phyloP scores from a whole-genome alignment of 108 stramenopile genomes.

The Skeletonema tropicum region DNA sequence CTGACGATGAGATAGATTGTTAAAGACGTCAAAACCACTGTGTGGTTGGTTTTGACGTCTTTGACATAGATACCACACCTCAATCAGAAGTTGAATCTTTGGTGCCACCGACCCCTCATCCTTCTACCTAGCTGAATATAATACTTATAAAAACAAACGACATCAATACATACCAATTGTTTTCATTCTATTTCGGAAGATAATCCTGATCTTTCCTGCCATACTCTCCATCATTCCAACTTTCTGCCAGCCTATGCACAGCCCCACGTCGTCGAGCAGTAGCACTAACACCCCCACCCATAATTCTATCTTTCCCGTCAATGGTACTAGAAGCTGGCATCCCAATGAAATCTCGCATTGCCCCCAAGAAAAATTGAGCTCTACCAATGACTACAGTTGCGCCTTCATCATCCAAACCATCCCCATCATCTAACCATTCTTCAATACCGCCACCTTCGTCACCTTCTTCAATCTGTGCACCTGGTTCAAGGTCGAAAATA shows the following conservation, averaged over 20 bases:
- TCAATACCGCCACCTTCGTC: slow-evolving; percentile 40
- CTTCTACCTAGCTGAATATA: no score
- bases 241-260: slow-evolving; percentile 32
- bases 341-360: slow-evolving; percentile 74
- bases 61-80: no score
- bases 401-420: slow-evolving; percentile 73
- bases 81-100: no score
- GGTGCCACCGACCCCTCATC: no score
- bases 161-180: no score
- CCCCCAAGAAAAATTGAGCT: slow-evolving; percentile 81
- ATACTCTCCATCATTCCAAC: slow-evolving; percentile 50
- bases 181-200: neutral
- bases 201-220: slow-evolving; percentile 41
- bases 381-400: slow-evolving; percentile 74
- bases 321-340: slow-evolving; percentile 79
- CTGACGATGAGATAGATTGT: no score
- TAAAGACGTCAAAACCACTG: no score
- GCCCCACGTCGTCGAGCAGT: slow-evolving; percentile 56
- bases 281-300: slow-evolving; percentile 64
- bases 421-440: slow-evolving; percentile 67
- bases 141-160: no score
- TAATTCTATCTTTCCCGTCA: slow-evolving; percentile 64
- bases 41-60: no score
- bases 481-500: slow-evolving; percentile 4
- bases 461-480: slow-evolving; percentile 2